These are phyloP conservation scores for Ophiobolus disseminans DNA, from an alignment of 2,329 filamentous ascomycete genomes.

Conservation along the genomic window DNA sequence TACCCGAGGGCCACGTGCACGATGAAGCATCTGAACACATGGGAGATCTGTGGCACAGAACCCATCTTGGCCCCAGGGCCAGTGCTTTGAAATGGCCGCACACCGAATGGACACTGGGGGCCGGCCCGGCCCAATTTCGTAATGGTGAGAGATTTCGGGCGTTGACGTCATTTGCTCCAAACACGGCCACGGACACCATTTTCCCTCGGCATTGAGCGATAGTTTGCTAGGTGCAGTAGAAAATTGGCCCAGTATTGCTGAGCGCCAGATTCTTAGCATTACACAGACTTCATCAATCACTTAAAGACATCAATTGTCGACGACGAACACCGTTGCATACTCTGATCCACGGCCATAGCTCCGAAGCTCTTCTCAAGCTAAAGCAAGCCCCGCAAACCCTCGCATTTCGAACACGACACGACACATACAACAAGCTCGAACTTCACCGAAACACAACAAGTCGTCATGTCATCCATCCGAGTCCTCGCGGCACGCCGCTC, in stretches of 20 bases:
- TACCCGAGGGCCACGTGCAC: background rate
- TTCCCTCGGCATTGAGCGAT: background rate
- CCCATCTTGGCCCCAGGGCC: background rate
- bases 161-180: slow-evolving; percentile 5
- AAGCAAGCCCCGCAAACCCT: background rate
- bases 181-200: background rate
- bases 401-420: background rate
- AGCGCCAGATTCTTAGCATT: background rate
- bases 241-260: no score
- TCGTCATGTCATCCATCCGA: slow-evolving; percentile 43
- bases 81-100: slow-evolving; percentile 10
- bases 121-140: background rate
- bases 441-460: no score
- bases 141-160: background rate
- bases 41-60: background rate
- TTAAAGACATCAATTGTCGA: background rate
- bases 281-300: background rate
- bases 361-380: background rate
- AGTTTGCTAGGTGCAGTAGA: background rate
- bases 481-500: slow-evolving; percentile 39
- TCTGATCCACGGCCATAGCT: no score
- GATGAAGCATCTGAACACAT: background rate
- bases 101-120: slow-evolving; percentile 2
- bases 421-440: background rate
- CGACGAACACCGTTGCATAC: no score